Conservation (phyloP, 108 stramenopile genomes). For the Cafeteria roenbergensis region DNA sequence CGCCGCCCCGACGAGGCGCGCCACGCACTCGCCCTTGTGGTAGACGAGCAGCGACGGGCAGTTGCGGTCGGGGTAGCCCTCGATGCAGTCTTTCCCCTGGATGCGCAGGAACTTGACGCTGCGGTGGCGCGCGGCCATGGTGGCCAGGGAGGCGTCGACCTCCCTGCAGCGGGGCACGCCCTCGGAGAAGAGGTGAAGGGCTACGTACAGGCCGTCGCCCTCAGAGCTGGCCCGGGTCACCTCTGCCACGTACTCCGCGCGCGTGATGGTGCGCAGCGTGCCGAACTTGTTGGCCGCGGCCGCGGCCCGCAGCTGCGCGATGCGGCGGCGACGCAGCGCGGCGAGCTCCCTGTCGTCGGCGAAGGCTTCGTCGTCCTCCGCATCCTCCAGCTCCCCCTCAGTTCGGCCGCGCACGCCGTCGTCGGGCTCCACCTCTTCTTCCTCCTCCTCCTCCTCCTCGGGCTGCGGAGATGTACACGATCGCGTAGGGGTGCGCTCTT, state of each 20-base stretch:
- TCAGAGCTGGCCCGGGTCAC: neutral
- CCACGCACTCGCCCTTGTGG: neutral
- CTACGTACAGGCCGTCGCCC: neutral
- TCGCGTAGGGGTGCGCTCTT: too few species aligned
- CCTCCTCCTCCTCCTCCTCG: neutral
- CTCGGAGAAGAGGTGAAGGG: neutral
- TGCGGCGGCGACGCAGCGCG: neutral
- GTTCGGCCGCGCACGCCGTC: neutral
- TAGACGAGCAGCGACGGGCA: neutral
- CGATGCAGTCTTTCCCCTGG: neutral
- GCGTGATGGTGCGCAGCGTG: neutral
- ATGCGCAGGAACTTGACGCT: neutral
- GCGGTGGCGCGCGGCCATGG: neutral
- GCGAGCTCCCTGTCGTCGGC: neutral
- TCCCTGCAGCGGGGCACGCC: neutral
- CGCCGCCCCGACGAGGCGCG: neutral
- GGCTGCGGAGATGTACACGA: too few species aligned
- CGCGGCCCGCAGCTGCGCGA: neutral
- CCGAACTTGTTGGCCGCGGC: neutral
- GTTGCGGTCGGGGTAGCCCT: conserved; percentile 2
- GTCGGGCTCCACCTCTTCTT: neutral
- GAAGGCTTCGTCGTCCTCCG: neutral
- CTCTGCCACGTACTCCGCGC: neutral
- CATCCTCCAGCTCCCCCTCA: neutral
- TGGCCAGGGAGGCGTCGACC: neutral